Percentiles rank a stretch among this genome's conserved stretches.
phyloP scores from a whole-genome alignment of 371 early-diverging fungal genomes.

The Syncephalis plumigaleata region DNA sequence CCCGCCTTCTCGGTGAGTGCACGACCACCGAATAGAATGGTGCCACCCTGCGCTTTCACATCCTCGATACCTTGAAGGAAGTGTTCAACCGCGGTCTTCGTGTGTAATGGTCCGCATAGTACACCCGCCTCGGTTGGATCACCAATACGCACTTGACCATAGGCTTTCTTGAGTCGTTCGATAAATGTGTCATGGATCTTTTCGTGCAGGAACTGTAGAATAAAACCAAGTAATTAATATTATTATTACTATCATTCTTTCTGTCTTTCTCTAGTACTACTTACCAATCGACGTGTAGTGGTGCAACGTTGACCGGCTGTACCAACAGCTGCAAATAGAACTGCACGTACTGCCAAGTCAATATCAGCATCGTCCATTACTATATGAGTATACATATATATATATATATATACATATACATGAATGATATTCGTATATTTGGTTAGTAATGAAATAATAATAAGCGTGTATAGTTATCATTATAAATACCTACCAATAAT shows the following conservation, averaged over 20 bases:
- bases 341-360: conserved; percentile 75
- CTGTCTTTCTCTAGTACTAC: too few species aligned
- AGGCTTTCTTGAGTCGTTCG: conserved; percentile 61
- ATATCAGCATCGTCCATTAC: conserved; percentile 88
- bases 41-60: conserved; percentile 72
- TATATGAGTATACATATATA: too few species aligned
- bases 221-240: too few species aligned
- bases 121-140: conserved; percentile 69
- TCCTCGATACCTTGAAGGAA: conserved; percentile 55
- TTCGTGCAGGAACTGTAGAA: conserved; percentile 56
- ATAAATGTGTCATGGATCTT: conserved; percentile 76
- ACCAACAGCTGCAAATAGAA: conserved; percentile 92
- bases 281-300: conserved; percentile 66
- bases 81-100: conserved; percentile 58
- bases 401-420: too few species aligned
- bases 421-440: too few species aligned
- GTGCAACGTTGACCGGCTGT: conserved; percentile 96
- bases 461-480: too few species aligned
- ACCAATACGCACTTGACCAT: conserved; percentile 77
- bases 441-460: too few species aligned
- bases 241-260: too few species aligned
- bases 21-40: conserved; percentile 71
- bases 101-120: conserved; percentile 91
- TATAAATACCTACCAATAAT: conserved; percentile 25
- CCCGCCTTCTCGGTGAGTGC: conserved; percentile 45